phyloP scores from a whole-genome alignment of 345 rosid species.

The Kandelia obovata region DNA sequence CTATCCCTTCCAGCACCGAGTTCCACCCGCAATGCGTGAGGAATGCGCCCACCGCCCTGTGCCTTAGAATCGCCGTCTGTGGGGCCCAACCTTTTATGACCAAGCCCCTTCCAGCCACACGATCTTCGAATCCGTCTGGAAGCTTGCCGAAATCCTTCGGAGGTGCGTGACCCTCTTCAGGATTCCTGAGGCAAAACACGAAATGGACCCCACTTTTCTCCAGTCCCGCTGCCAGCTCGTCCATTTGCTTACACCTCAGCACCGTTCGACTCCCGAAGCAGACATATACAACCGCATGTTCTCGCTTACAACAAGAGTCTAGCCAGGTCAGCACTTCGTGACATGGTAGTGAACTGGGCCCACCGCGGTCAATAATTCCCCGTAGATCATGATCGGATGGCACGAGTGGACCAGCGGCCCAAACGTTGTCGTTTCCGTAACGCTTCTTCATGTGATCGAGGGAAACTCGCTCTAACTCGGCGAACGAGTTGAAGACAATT shows the following conservation, averaged over 20 bases:
- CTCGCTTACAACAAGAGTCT: conserved; percentile 36
- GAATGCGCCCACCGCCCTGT: conserved; percentile 53
- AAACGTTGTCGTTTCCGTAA: conserved; percentile 32
- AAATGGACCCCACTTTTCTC: conserved; percentile 52
- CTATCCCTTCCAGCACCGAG: conserved; percentile 49
- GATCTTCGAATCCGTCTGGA: conserved; percentile 41
- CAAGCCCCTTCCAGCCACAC: conserved; percentile 45
- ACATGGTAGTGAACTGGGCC: conserved; percentile 32
- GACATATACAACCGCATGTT: conserved; percentile 52
- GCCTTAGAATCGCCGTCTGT: conserved; percentile 40
- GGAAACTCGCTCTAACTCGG: conserved; percentile 40
- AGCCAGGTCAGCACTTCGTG: conserved; percentile 49
- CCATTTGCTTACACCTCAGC: conserved; percentile 43
- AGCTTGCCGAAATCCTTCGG: conserved; percentile 10
- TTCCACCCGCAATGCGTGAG: conserved; percentile 74
- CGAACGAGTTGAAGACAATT: conserved; percentile 46
- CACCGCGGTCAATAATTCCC: conserved; percentile 34
- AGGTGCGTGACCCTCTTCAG: conserved; percentile 7
- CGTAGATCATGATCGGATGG: conserved; percentile 10
- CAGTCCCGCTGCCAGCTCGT: conserved; percentile 37
- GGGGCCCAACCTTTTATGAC: conserved; percentile 58
- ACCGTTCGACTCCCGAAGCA: conserved; percentile 66
- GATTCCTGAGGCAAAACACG: conserved; percentile 43
- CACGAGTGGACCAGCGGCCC: conserved; percentile 58
- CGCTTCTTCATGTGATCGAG: conserved; percentile 37